Base-by-base conservation (phyloP, 345 rosid species). In the Sisymbrium altissimum region DNA sequence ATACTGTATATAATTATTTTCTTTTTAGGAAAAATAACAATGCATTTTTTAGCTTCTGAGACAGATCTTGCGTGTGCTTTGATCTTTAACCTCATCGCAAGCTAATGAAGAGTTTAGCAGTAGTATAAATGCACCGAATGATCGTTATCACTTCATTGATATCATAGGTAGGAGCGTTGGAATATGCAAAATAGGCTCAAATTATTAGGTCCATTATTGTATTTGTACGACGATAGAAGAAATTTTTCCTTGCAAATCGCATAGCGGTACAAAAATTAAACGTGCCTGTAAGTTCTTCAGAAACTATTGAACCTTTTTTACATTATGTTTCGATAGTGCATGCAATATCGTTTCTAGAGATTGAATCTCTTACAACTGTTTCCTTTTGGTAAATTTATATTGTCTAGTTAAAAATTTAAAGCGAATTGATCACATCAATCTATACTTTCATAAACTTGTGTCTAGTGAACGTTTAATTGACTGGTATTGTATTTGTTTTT, bases 141-240 rank as follows among this genome's bases (percentile, higher is more conserved):
- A 29, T 64, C 56, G 56, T 64, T 21, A 63, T 54, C 64, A 53
- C 13, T 52, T 72, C 76, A 63, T 53, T 54, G 54, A 33, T 54
- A 64, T 64, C 46, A 64, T 44, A 44, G 19, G 29, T 21, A 35
- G 30, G 40, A 64, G 57, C 15, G 14, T 64, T 33, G 29, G 71
- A 46, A 64, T 54, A 43, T 32, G 64, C 18, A 64, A 64, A 38
- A 43, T 4, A 49, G 41, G 23, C 41, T 39, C 43, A 50, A 40
- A 41, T 54, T 41, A 33, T 33, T 32, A 44, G 65, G 23, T 29
- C 17, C 13, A 14, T 45, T 21, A 54, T 40, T 62, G 30, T 59
- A 23, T 72, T 50, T 18, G 3, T 40, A 50, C 13, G 69, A 39
- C 53, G 17, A 43, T 61, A 17, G 52, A 49, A 57, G 9, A n/a